A percentile compares a stretch with the other conserved stretches of the same genome.
These are phyloP conservation scores for Globisporangium middletonii DNA, from an alignment of 352 stramenopile species.

Conservation along the genomic window DNA sequence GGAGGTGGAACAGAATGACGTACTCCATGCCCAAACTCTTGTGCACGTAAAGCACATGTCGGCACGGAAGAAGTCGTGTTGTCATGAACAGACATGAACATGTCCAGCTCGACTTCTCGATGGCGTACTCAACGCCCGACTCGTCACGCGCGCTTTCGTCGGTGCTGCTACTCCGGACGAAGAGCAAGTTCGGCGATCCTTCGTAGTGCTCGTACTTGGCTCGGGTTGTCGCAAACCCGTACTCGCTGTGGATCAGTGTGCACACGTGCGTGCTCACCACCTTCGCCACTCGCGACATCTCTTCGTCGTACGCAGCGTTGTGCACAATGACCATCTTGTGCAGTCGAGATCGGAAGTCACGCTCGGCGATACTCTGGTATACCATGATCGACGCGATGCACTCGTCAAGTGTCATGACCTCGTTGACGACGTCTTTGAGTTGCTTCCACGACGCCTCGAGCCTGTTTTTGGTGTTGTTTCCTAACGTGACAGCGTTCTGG, in stretches of 20 bases:
- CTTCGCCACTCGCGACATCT: slow-evolving; percentile 14
- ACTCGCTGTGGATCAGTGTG: slow-evolving; percentile 15
- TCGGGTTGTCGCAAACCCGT: slow-evolving; percentile 6
- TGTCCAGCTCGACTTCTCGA: slow-evolving; percentile 13
- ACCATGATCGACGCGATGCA: no score
- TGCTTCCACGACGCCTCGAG: slow-evolving; percentile 21
- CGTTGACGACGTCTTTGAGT: slow-evolving; percentile 15
- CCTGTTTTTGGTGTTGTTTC: slow-evolving; percentile 26
- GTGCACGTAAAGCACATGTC: no score
- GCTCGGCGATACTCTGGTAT: slow-evolving; percentile 14
- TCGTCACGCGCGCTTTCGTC: slow-evolving; percentile 11
- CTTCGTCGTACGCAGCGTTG: slow-evolving; percentile 10
- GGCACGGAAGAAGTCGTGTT: background rate
- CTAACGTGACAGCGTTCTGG: slow-evolving; percentile 13
- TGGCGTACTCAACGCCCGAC: background rate
- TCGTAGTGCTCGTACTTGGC: no score
- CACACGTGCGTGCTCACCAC: slow-evolving; percentile 19
- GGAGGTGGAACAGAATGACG: no score
- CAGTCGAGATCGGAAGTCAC: slow-evolving; percentile 11
- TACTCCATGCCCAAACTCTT: no score
- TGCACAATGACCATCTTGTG: slow-evolving; percentile 9
- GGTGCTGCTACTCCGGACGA: no score
- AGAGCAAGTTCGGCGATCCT: no score
- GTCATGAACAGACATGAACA: slow-evolving; percentile 20
- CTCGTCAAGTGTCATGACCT: background rate